Evolutionary conservation across 805 yeast species (phyloP), one percentile per base, ranked within the genome.

Genomic region (Candida multigemmis): DNA sequence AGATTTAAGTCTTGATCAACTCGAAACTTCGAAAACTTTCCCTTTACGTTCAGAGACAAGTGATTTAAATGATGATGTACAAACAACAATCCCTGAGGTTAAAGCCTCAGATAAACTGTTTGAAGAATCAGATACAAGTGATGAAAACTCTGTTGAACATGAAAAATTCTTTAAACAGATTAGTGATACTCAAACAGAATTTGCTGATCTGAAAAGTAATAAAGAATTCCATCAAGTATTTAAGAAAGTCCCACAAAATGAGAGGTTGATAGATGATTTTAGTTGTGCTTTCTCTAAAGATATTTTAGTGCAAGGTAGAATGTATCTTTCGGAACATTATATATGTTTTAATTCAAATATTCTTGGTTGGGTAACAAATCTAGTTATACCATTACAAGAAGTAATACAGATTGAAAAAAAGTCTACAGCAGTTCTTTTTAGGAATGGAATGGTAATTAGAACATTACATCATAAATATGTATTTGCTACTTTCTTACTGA

Each of bases 231-330:
- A 76, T 42, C 66, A 64, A 25, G 41, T 67, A 10, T 78, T 78
- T 48, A 66, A 71, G 22, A 65, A 67, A 23, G 42, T 77, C 1
- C 69, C 73, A 3, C 30, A 50, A 1, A 48, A 43, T 15, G 87
- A 78, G 39, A 49, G 60, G 16, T 56, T 77, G n/a, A 56, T 77
- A 21, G 74, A 67, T 15, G 84, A 76, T 36, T 72, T 57, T 40
- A 64, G 73, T 12, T 77, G 86, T 53, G 86, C 86, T 0, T 56
- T 69, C 16, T 73, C 76, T 12, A 63, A 68, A 28, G 86, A 79
- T 38, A 74, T 79, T 21, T 50, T 79, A 17, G 60, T 76, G 11
- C 87, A 79, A 35, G 87, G 87, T 11, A 64, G 70, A 34, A 42
- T 79, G 43, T 78, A 71, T 46, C 48, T 79, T 5, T 63, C 75